Conservation (phyloP, 768 basidiomycete genomes). For the Amanita inopinata region DNA sequence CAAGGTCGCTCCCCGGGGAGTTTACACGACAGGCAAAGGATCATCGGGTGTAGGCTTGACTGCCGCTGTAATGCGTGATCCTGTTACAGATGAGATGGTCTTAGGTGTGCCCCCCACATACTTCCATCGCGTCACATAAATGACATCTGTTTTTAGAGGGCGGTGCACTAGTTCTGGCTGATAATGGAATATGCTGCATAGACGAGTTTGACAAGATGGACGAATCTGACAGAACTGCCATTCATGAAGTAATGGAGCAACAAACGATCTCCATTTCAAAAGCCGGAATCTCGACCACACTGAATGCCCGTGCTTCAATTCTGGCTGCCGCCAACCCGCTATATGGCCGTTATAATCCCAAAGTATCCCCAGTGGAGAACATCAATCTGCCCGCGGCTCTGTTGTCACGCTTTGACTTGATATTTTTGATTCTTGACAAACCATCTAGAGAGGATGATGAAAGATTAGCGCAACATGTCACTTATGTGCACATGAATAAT, state of each 20-base stretch:
- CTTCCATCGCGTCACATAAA: neutral
- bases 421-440: conserved; percentile 96
- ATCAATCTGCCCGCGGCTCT: conserved; percentile 98
- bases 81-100: conserved; percentile 99
- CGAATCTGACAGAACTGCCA: conserved; percentile 92
- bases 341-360: conserved; percentile 96
- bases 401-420: conserved; percentile 89
- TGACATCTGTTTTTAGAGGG: conserved; percentile 58
- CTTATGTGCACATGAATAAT: conserved; percentile 96
- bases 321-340: conserved; percentile 97
- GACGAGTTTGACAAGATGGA: conserved; percentile 99
- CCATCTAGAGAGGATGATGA: conserved; percentile 94
- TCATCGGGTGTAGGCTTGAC: conserved; percentile 98
- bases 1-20: conserved; percentile 93
- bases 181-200: conserved; percentile 99
- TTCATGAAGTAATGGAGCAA: conserved; percentile 99
- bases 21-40: conserved; percentile 97
- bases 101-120: conserved; percentile 53
- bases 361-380: conserved; percentile 96
- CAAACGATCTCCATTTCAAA: conserved; percentile 99
- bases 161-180: conserved; percentile 95
- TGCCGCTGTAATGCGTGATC: conserved; percentile 98
- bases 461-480: conserved; percentile 92
- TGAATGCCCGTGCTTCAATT: conserved; percentile 96
- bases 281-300: conserved; percentile 96